Conservation (phyloP, 495 filamentous ascomycete genomes). For the Xylaria acuta region DNA sequence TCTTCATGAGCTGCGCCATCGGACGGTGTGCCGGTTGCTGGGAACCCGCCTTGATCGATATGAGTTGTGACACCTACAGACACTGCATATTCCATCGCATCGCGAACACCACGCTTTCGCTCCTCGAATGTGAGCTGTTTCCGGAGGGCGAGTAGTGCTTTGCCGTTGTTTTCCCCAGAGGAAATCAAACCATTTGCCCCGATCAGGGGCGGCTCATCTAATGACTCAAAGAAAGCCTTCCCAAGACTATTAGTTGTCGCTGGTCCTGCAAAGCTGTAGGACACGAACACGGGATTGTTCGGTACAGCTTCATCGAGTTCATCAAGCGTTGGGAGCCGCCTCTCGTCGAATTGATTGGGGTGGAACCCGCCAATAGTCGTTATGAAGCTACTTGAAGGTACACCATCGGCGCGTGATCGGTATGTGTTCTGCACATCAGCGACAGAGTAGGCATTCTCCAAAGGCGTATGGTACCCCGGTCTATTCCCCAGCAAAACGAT, state of each 20-base stretch:
- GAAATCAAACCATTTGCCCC: slow-evolving; percentile 31
- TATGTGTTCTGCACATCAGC: slow-evolving; percentile 29
- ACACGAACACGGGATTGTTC: slow-evolving; percentile 36
- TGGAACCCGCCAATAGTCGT: slow-evolving; percentile 40
- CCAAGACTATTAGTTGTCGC: slow-evolving; percentile 34
- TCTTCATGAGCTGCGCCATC: slow-evolving; percentile 37
- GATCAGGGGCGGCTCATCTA: slow-evolving; percentile 9
- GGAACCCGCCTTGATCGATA: slow-evolving; percentile 41
- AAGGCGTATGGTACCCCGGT: slow-evolving; percentile 37
- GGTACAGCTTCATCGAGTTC: slow-evolving; percentile 36
- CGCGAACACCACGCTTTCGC: slow-evolving; percentile 29
- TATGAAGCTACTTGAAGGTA: slow-evolving; percentile 31
- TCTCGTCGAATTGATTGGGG: slow-evolving; percentile 36
- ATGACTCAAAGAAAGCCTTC: slow-evolving; percentile 29
- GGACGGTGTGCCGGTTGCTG: slow-evolving; percentile 29
- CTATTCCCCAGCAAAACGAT: slow-evolving; percentile 37
- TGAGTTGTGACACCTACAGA: slow-evolving; percentile 38
- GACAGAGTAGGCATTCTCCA: slow-evolving; percentile 34
- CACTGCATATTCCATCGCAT: slow-evolving; percentile 38
- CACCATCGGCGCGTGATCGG: slow-evolving; percentile 9
- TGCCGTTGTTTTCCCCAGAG: slow-evolving; percentile 28
- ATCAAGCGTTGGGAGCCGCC: slow-evolving; percentile 33
- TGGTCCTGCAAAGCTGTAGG: slow-evolving; percentile 33
- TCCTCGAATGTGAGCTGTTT: slow-evolving; percentile 28
- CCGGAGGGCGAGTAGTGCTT: slow-evolving; percentile 33